A percentile compares a stretch with the other conserved stretches of the same genome.
Evolutionary conservation across 2,329 filamentous ascomycete genomes (phyloP).

Genomic region (Plectosphaerella plurivora): DNA sequence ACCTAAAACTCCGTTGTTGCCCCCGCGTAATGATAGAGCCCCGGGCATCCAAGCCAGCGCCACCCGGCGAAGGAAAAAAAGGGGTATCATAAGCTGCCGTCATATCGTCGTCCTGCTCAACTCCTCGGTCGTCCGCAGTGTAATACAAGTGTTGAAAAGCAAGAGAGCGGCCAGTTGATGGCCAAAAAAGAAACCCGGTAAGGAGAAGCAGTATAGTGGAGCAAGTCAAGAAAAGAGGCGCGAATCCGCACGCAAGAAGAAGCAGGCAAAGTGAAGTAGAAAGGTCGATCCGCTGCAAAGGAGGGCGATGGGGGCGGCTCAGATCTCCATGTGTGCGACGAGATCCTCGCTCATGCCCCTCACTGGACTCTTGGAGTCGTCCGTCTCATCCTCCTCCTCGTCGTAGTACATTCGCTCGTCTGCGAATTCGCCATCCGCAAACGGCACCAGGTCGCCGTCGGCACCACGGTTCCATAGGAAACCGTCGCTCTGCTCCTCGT

Average conservation of each 20-base stretch:
- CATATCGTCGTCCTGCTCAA: background rate
- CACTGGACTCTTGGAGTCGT: conserved; percentile 27
- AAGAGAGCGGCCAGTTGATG: background rate
- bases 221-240: conserved; percentile 3
- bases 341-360: conserved; percentile 61
- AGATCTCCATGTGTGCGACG: conserved; percentile 59
- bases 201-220: conserved; percentile 4
- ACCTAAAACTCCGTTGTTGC: background rate
- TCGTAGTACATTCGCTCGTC: conserved; percentile 41
- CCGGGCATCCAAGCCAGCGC: background rate
- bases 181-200: background rate
- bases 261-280: background rate
- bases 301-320: conserved; percentile 16
- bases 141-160: background rate
- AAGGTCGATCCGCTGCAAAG: background rate
- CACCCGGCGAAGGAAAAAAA: background rate
- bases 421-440: conserved; percentile 45
- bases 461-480: conserved; percentile 55
- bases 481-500: conserved; percentile 44
- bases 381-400: conserved; percentile 23
- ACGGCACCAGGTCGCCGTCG: conserved; percentile 52
- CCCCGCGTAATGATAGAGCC: background rate
- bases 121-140: background rate
- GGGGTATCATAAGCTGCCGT: background rate
- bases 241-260: conserved; percentile 5